Percentiles rank a stretch among this genome's conserved stretches.
These are phyloP conservation scores for Leptoxyphium fumago DNA, from an alignment of 2,329 filamentous ascomycete species.

Conservation along the genomic window DNA sequence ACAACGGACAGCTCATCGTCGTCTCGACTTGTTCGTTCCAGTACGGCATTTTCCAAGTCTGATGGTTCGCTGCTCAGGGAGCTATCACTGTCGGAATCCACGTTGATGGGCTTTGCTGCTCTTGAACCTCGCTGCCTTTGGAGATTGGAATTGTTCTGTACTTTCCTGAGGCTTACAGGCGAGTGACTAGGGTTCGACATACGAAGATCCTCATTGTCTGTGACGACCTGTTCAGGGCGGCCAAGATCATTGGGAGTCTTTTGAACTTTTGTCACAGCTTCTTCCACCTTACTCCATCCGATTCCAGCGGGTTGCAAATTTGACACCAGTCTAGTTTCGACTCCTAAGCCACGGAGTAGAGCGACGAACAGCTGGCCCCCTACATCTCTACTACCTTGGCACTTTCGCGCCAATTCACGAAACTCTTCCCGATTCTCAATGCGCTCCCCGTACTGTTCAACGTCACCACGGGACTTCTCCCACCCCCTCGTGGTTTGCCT, in stretches of 20 bases:
- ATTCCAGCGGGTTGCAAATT: constrained; percentile 80
- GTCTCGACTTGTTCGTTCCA: constrained; percentile 18
- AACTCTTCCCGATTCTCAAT: constrained; percentile 55
- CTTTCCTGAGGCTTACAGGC: constrained; percentile 2
- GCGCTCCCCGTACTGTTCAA: constrained; percentile 58
- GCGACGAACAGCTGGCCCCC: constrained; percentile 84
- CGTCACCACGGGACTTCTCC: constrained; percentile 46
- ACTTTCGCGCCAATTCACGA: constrained; percentile 49
- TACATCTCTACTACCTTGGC: constrained; percentile 71
- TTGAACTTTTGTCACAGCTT: constrained; percentile 42
- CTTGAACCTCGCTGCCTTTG: constrained; percentile 18
- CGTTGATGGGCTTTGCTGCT: constrained; percentile 24
- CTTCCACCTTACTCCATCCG: constrained; percentile 78
- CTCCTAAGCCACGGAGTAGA: constrained; percentile 60
- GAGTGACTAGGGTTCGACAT: neutral
- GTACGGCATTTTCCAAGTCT: constrained; percentile 13
- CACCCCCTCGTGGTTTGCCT: constrained; percentile 61
- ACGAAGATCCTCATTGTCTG: constrained; percentile 3
- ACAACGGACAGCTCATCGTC: constrained; percentile 47
- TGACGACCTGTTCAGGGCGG: constrained; percentile 4
- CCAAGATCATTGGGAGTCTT: constrained; percentile 12
- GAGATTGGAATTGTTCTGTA: constrained; percentile 8
- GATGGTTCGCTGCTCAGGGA: constrained; percentile 28
- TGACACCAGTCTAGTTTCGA: constrained; percentile 71
- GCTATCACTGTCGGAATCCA: constrained; percentile 34